These are phyloP conservation scores for Cordyceps pruinosa DNA, from an alignment of 2,329 filamentous ascomycete genomes.

Conservation along the genomic window DNA sequence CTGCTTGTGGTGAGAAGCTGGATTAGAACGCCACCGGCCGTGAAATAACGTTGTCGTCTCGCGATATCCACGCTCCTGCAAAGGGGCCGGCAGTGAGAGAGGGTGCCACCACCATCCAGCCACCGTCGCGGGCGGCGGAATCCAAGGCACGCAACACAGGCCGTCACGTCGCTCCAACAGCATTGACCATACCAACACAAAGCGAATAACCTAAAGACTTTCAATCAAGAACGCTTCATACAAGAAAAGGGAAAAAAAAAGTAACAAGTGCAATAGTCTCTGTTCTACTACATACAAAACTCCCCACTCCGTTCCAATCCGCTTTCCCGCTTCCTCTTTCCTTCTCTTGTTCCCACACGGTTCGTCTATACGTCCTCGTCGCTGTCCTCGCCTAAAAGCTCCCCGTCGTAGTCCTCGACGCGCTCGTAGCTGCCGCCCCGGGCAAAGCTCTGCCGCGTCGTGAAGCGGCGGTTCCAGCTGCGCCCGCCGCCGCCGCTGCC, in stretches of 20 bases:
- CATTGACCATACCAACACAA: no score
- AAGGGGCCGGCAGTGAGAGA: no score
- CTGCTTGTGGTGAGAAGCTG: no score
- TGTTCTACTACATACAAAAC: neutral
- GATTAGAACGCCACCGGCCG: no score
- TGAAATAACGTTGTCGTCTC: no score
- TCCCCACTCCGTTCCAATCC: neutral
- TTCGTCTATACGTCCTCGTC: constrained; percentile 67
- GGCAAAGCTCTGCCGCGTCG: constrained; percentile 82
- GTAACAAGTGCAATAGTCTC: no score
- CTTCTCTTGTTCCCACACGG: neutral
- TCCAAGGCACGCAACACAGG: no score
- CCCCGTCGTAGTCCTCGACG: constrained; percentile 90
- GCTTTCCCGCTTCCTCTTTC: neutral
- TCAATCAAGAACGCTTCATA: constrained; percentile 8
- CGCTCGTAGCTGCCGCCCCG: constrained; percentile 81
- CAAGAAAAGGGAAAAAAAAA: neutral
- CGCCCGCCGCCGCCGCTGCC: constrained; percentile 43
- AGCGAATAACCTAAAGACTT: no score
- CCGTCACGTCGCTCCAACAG: no score
- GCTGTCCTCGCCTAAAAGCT: constrained; percentile 86
- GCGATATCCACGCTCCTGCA: no score
- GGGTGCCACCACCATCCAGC: no score
- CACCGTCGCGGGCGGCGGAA: no score
- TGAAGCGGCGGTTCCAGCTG: constrained; percentile 63